Evolutionary conservation across 306 rosid species (phyloP).

Genomic region (Rosa multiflora): DNA sequence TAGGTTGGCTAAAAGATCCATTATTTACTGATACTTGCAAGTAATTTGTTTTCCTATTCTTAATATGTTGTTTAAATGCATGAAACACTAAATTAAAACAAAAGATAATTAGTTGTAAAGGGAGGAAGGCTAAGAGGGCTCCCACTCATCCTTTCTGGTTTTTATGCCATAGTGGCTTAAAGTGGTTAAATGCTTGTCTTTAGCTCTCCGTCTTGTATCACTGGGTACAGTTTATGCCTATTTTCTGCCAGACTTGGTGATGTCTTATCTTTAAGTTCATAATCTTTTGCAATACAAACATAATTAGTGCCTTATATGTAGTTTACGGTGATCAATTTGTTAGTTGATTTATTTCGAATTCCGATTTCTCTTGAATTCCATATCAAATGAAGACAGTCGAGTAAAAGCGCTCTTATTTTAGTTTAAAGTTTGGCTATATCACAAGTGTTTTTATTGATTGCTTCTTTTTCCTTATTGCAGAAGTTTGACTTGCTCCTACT

Average conservation of each 20-base stretch:
- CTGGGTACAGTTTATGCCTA: background rate
- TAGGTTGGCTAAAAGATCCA: background rate
- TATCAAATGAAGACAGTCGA: background rate
- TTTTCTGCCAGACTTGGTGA: background rate
- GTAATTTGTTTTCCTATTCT: background rate
- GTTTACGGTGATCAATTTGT: background rate
- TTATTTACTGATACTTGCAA: background rate
- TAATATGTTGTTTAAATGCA: background rate
- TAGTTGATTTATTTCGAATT: background rate
- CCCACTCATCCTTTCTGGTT: background rate
- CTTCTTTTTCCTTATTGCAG: slow-evolving; percentile 55
- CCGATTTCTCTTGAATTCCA: background rate
- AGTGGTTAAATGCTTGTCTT: background rate
- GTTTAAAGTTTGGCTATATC: background rate
- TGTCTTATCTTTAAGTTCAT: background rate
- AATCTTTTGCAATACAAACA: background rate
- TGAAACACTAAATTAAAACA: background rate
- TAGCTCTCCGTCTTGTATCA: background rate
- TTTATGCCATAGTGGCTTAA: background rate
- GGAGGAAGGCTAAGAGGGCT: background rate
- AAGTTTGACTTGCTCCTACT: slow-evolving; percentile 73
- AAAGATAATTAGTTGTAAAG: background rate
- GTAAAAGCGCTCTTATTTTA: background rate
- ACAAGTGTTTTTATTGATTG: slow-evolving; percentile 18
- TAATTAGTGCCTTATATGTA: background rate